Evolutionary conservation across 768 basidiomycete species (phyloP).

Genomic region (Tulasnella sp.): DNA sequence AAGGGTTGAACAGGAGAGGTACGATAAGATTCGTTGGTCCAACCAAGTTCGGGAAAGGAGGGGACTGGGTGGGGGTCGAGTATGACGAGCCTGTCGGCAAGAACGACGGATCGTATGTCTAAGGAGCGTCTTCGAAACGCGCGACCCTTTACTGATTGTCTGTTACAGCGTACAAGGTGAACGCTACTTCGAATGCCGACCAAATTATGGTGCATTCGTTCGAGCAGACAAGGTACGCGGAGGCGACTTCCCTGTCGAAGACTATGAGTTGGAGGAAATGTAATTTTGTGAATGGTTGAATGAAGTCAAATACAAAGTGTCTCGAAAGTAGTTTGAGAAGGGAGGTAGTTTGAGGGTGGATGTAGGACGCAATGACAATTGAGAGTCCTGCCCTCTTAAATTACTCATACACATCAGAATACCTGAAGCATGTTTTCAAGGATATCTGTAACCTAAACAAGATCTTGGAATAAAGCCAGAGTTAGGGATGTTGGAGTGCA

Average conservation of each 20-base stretch:
- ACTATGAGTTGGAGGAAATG: constrained; percentile 13
- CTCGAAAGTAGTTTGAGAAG: too few species aligned
- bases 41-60: constrained; percentile 59
- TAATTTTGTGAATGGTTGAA: background rate
- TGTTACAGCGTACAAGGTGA: constrained; percentile 63
- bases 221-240: constrained; percentile 68
- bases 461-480: too few species aligned
- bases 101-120: constrained; percentile 84
- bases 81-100: constrained; percentile 95
- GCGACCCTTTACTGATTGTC: background rate
- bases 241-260: constrained; percentile 56
- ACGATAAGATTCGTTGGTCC: constrained; percentile 75
- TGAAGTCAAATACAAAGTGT: background rate
- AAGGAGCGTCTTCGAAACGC: background rate
- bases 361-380: too few species aligned
- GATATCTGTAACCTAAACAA: too few species aligned
- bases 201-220: constrained; percentile 77
- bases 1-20: constrained; percentile 64
- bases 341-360: too few species aligned
- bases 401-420: too few species aligned
- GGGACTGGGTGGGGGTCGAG: constrained; percentile 82
- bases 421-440: too few species aligned
- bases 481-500: too few species aligned
- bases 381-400: too few species aligned
- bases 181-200: constrained; percentile 71